These are phyloP conservation scores for Catharanthus roseus DNA, from an alignment of 257 asterid species.

Conservation along the genomic window DNA sequence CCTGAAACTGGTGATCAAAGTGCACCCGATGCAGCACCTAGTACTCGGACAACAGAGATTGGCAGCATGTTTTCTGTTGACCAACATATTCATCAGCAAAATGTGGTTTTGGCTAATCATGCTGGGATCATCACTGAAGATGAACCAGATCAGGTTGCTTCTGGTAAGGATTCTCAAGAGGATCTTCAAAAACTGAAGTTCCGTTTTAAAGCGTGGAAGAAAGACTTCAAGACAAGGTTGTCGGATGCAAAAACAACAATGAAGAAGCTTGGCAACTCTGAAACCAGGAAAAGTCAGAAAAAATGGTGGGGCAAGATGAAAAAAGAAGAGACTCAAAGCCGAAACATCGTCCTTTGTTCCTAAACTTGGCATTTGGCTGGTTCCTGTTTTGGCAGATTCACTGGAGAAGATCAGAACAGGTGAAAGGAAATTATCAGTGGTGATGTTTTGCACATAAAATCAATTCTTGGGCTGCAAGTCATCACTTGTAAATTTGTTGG, in stretches of 20 bases:
- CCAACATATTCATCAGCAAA: conserved; percentile 7
- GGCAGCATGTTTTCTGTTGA: neutral
- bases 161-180: conserved; percentile 12
- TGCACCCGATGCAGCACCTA: neutral
- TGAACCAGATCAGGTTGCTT: conserved; percentile 9
- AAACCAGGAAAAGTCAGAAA: conserved; percentile 28
- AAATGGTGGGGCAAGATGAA: conserved; percentile 53
- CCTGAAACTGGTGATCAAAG: conserved; percentile 10
- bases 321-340: neutral
- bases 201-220: conserved; percentile 58
- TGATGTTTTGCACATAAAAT: neutral
- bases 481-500: neutral
- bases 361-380: too few relatives aligned
- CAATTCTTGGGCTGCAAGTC: too few relatives aligned
- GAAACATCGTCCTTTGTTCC: neutral
- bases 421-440: neutral
- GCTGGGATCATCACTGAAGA: conserved; percentile 5
- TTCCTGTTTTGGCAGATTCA: too few relatives aligned
- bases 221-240: conserved; percentile 46
- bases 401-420: neutral
- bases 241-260: conserved; percentile 39
- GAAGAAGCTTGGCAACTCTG: conserved; percentile 35
- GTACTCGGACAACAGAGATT: neutral
- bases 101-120: conserved; percentile 6
- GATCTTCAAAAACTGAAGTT: conserved; percentile 47